Conservation (phyloP, 2,329 filamentous ascomycete genomes). For the Phialophora macrospora region DNA sequence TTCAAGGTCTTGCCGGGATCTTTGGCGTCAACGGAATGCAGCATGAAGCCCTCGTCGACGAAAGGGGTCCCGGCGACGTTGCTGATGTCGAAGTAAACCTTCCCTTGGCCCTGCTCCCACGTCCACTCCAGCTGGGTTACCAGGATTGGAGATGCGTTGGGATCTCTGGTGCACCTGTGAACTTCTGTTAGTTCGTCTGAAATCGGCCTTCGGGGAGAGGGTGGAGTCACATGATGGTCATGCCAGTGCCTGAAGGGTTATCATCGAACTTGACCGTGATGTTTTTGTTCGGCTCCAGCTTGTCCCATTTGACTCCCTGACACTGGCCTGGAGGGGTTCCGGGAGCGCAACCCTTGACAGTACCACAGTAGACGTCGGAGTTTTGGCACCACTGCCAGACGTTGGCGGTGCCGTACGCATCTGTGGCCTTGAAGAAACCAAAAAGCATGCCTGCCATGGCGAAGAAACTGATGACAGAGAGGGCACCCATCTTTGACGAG, state of each 20-base stretch:
- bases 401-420: slow-evolving; percentile 1
- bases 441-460: not conserved
- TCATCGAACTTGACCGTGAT: not conserved
- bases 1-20: slow-evolving; percentile 1
- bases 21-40: slow-evolving; percentile 17
- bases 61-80: slow-evolving; percentile 51
- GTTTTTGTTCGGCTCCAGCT: not conserved
- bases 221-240: not conserved
- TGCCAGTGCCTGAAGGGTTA: not conserved
- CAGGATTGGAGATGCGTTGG: slow-evolving; percentile 1
- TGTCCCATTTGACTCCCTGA: not conserved
- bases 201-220: not conserved
- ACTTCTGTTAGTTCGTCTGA: slow-evolving; percentile 2
- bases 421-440: not conserved
- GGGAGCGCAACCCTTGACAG: not conserved
- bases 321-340: not conserved
- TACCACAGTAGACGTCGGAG: not conserved
- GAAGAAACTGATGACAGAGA: not conserved
- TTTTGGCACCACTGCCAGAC: not conserved
- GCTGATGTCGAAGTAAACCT: slow-evolving; percentile 50
- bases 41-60: slow-evolving; percentile 34
- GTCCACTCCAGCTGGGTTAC: slow-evolving; percentile 46
- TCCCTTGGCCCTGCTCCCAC: slow-evolving; percentile 41
- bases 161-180: slow-evolving; percentile 23
- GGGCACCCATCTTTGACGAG: not conserved